Evolutionary conservation across 1,284 basidiomycete genomes (phyloP).

Genomic region (Cutaneotrichosporon cavernicola): DNA sequence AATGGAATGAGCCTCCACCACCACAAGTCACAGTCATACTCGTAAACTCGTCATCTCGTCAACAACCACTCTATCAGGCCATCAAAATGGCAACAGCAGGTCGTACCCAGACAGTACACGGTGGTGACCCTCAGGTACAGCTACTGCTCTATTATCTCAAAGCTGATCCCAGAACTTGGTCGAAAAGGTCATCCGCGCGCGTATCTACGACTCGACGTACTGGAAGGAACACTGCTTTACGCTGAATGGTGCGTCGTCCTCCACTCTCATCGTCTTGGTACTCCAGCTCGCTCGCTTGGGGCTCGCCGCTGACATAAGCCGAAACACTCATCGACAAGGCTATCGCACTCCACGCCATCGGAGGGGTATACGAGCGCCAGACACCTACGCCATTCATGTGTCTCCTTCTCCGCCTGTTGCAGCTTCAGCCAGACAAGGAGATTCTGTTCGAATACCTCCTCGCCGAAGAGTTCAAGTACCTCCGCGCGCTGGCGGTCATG

Average conservation of each 20-base stretch:
- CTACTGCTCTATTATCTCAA: not conserved
- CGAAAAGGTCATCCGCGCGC: slow-evolving; percentile 91
- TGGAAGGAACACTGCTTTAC: slow-evolving; percentile 99
- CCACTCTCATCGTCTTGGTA: no score
- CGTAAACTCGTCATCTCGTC: not conserved
- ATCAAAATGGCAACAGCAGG: slow-evolving; percentile 19
- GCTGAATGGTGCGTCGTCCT: slow-evolving; percentile 65
- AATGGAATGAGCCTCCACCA: slow-evolving; percentile 5
- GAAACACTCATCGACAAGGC: slow-evolving; percentile 92
- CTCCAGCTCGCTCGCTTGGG: not conserved
- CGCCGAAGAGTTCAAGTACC: slow-evolving; percentile 98
- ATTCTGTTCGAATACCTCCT: slow-evolving; percentile 91
- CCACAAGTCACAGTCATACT: not conserved
- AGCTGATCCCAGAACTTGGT: slow-evolving; percentile 71
- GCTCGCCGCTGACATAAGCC: slow-evolving; percentile 56
- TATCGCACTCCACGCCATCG: slow-evolving; percentile 75
- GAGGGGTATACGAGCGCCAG: slow-evolving; percentile 87
- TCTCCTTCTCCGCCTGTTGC: slow-evolving; percentile 86
- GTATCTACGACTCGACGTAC: slow-evolving; percentile 91
- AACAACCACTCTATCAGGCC: not conserved
- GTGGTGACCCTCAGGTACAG: slow-evolving; percentile 83
- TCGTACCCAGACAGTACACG: slow-evolving; percentile 66
- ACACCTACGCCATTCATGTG: slow-evolving; percentile 89
- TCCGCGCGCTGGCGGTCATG: slow-evolving; percentile 87
- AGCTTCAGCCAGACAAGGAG: slow-evolving; percentile 96